Percentiles rank a stretch among this genome's conserved stretches.
Evolutionary conservation across 345 rosid species (phyloP).

Genomic region (Brassica napus): Da-Ae NC_063437.1:18127001-18127500

Average conservation of each 20-base stretch:
- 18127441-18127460: no score
- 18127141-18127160: no score
- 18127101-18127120: no score
- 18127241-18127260: slow-evolving; percentile 1
- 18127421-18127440: no score
- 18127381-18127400: no score
- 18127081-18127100: neutral
- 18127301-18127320: slow-evolving; percentile 82
- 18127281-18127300: slow-evolving; percentile 82
- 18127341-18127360: no score
- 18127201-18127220: neutral
- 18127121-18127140: no score
- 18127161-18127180: slow-evolving; percentile 3
- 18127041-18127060: neutral
- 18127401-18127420: no score
- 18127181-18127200: slow-evolving; percentile 68
- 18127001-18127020: neutral
- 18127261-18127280: slow-evolving; percentile 1
- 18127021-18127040: neutral
- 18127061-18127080: neutral
- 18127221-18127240: neutral
- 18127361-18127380: no score
- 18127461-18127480: no score
- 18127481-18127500: no score
- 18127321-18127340: slow-evolving; percentile 15